Evolutionary conservation across 2,329 filamentous ascomycete genomes (phyloP).

Genomic region (Chalaropsis ovoidea): DNA sequence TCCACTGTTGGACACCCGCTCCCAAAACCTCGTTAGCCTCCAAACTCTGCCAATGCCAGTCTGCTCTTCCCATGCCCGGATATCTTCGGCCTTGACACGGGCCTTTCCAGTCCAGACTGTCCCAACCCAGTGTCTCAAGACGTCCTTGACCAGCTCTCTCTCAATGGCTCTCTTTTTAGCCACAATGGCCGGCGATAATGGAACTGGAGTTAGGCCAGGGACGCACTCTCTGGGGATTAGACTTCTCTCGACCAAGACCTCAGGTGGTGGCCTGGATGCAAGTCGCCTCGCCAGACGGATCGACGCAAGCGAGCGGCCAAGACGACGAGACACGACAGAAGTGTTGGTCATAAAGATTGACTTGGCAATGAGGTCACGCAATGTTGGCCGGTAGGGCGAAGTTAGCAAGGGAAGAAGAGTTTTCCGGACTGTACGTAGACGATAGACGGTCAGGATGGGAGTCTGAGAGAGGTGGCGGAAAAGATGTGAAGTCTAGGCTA

Average conservation of each 20-base stretch:
- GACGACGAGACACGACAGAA: conserved; percentile 51
- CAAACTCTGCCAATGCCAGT: conserved; percentile 49
- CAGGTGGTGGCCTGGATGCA: conserved; percentile 48
- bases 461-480: conserved; percentile 53
- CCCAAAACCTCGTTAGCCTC: conserved; percentile 56
- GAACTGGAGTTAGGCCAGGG: conserved; percentile 35
- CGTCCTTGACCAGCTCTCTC: conserved; percentile 57
- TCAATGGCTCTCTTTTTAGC: conserved; percentile 53
- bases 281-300: conserved; percentile 56
- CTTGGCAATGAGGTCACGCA: conserved; percentile 51
- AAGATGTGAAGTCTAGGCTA: conserved; percentile 47
- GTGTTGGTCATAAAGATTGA: conserved; percentile 59
- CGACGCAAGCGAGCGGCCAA: conserved; percentile 53
- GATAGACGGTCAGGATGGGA: conserved; percentile 54
- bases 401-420: conserved; percentile 47
- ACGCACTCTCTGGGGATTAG: conserved; percentile 58
- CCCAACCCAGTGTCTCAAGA: conserved; percentile 54
- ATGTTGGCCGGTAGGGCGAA: conserved; percentile 48
- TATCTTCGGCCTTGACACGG: conserved; percentile 39
- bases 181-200: conserved; percentile 51
- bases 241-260: conserved; percentile 50
- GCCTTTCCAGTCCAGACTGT: conserved; percentile 47
- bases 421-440: conserved; percentile 47
- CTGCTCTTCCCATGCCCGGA: conserved; percentile 41
- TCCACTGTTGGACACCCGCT: conserved; percentile 37